Evolutionary conservation across 495 filamentous ascomycete species (phyloP).

Genomic region (Entonaema liquescens): DNA sequence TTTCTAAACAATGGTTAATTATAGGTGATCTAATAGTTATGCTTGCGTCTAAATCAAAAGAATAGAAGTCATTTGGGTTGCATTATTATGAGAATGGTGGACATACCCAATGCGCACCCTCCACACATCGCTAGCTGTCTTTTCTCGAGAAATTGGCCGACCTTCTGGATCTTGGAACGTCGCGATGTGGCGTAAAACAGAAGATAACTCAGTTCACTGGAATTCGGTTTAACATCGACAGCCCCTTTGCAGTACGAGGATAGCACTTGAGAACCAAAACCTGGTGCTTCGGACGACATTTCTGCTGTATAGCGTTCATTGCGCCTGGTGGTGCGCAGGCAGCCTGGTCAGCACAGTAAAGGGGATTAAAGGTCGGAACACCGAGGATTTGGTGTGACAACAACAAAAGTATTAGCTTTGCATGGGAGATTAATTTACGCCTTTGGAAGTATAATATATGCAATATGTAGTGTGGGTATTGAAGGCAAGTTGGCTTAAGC

Average conservation of each 20-base stretch:
- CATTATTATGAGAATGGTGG: slow-evolving; percentile 1
- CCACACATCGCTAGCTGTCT: slow-evolving; percentile 86
- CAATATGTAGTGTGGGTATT: background rate
- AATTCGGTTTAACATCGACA: slow-evolving; percentile 89
- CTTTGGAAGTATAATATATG: background rate
- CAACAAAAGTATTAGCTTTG: background rate
- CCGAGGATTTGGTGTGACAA: slow-evolving; percentile 1
- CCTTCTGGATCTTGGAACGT: slow-evolving; percentile 91
- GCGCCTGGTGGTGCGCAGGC: slow-evolving; percentile 38
- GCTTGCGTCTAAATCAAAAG: slow-evolving; percentile 8
- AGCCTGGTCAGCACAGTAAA: slow-evolving; percentile 24
- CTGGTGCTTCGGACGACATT: slow-evolving; percentile 88
- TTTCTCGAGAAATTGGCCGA: slow-evolving; percentile 90
- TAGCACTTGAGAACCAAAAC: slow-evolving; percentile 93
- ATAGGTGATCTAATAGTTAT: background rate
- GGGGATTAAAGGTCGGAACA: slow-evolving; percentile 9
- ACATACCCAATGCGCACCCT: slow-evolving; percentile 80
- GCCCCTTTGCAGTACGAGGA: slow-evolving; percentile 86
- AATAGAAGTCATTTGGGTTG: background rate
- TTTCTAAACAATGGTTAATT: slow-evolving; percentile 64
- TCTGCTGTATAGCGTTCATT: slow-evolving; percentile 67
- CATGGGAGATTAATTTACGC: background rate
- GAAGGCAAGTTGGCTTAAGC: background rate
- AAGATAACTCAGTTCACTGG: slow-evolving; percentile 92
- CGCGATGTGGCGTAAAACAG: slow-evolving; percentile 95